Percentiles rank a stretch among this genome's conserved stretches.
Evolutionary conservation across 1,139 yeast species (phyloP).

Genomic region (Groenewaldozyma sp.): DNA sequence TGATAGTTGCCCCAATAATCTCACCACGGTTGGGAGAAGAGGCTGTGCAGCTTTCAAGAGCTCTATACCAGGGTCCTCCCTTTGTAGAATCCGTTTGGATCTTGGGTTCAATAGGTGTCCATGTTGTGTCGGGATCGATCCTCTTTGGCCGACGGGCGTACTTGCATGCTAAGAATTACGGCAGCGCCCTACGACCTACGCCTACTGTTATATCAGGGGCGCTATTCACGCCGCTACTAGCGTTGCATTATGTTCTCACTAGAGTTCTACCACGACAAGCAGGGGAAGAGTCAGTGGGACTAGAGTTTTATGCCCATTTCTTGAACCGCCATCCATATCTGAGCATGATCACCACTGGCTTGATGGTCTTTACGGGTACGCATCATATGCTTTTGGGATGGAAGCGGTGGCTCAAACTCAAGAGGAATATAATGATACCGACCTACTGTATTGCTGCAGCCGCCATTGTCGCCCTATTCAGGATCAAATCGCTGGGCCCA

Average conservation of each 20-base stretch:
- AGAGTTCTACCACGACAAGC: conserved; percentile 56
- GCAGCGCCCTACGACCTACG: conserved; percentile 23
- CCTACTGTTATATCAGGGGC: conserved; percentile 58
- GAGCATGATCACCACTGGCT: conserved; percentile 23
- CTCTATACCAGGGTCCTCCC: conserved; percentile 46
- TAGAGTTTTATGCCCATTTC: conserved; percentile 45
- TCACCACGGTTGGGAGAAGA: conserved; percentile 44
- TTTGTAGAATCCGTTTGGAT: conserved; percentile 42
- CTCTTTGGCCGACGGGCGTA: conserved; percentile 36
- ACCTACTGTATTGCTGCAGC: conserved; percentile 10
- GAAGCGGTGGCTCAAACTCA: conserved; percentile 27
- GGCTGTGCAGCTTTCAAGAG: conserved; percentile 50
- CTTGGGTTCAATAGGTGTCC: conserved; percentile 40
- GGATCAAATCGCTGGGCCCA: conserved; percentile 13
- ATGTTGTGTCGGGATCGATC: conserved; percentile 45
- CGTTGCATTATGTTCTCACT: conserved; percentile 41
- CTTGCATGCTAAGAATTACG: conserved; percentile 22
- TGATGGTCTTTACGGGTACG: conserved; percentile 25
- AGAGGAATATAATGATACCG: conserved; percentile 8
- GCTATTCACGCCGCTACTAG: conserved; percentile 38
- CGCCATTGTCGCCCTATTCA: conserved; percentile 13
- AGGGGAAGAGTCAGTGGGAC: conserved; percentile 49
- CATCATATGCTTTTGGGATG: conserved; percentile 38
- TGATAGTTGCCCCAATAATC: conserved; percentile 46
- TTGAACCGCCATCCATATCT: conserved; percentile 21